A percentile compares a stretch with the other conserved stretches of the same genome.
Evolutionary conservation across 176 grass and related monocot genomes (phyloP).

Genomic region (Neostapfia colusana): DNA sequence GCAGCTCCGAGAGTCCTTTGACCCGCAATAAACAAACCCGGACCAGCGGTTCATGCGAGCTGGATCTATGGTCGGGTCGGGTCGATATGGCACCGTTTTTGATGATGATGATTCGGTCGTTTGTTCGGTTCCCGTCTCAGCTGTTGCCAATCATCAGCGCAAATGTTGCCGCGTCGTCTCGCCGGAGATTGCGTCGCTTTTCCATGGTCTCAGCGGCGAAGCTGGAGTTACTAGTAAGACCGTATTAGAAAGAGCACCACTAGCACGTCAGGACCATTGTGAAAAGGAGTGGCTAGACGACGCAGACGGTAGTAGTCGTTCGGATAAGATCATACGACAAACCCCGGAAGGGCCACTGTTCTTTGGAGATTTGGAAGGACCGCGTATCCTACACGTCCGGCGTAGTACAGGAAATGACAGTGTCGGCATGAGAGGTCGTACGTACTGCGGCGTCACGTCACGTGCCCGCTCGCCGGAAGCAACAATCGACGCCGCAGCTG

Average conservation of each 20-base stretch:
- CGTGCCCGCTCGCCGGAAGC: not conserved
- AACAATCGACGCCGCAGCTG: not conserved
- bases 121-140: conserved; percentile 35
- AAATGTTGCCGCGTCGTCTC: not conserved
- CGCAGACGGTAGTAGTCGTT: no score
- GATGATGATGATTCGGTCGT: conserved; percentile 9
- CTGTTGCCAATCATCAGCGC: conserved; percentile 32
- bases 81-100: no score
- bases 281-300: no score
- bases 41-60: not conserved
- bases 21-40: not conserved
- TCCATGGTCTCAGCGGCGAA: no score
- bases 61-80: not conserved
- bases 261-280: no score
- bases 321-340: no score
- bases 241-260: no score
- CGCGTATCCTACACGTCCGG: not conserved
- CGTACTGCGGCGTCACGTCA: no score
- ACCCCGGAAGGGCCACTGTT: not conserved
- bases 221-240: no score
- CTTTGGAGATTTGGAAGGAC: not conserved
- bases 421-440: conserved; percentile 24
- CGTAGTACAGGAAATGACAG: not conserved
- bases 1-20: not conserved
- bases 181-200: conserved; percentile 16